Evolutionary conservation across 177 flowering plant species (phyloP), one percentile per base, ranked within the genome.

Genomic region (Vitis hybrid): DNA sequence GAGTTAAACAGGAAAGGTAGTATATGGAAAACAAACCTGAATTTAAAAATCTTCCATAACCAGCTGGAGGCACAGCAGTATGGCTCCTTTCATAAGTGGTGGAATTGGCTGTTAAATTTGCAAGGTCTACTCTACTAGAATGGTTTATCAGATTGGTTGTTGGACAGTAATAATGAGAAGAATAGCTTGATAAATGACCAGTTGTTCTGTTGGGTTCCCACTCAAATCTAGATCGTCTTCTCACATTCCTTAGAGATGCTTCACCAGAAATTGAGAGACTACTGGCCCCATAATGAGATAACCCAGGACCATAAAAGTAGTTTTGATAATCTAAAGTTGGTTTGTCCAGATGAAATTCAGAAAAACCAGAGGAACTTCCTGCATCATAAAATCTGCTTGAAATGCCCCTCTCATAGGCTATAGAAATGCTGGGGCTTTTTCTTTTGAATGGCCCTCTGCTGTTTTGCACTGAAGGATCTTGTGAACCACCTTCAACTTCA

Each of bases 281-380:
- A 67, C 66, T 64, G 22, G 72, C 77, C 62, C 73, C 62, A 53
- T 61, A 71, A 57, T 61, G 53, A 18, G 59, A 4, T 39, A 73
- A 62, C 20, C 65, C 15, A 14, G 72, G 53, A 55, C 72, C 81
- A 79, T 82, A 69, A 58, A 67, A 76, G 26, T 70, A 52, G 52
- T 69, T 75, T 55, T 77, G 81, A 60, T 79, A 62, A 69, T 74
- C 73, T 51, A 60, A 56, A 72, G 29, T 70, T 18, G 78, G 79
- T 66, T 81, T 80, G 64, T 78, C 86, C 68, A 60, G 81, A 68
- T 68, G 65, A 58, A 70, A 51, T 18, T 74, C 67, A 65, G 80
- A 59, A 48, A 79, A 72, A 50, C 74, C 39, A 55, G 86, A 84
- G 19, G 83, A 86, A 80, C 85, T 75, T 69, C 82, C 85, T 69